These are phyloP conservation scores for Suillus cothurnatus DNA, from an alignment of 768 basidiomycete genomes.

Conservation along the genomic window DNA sequence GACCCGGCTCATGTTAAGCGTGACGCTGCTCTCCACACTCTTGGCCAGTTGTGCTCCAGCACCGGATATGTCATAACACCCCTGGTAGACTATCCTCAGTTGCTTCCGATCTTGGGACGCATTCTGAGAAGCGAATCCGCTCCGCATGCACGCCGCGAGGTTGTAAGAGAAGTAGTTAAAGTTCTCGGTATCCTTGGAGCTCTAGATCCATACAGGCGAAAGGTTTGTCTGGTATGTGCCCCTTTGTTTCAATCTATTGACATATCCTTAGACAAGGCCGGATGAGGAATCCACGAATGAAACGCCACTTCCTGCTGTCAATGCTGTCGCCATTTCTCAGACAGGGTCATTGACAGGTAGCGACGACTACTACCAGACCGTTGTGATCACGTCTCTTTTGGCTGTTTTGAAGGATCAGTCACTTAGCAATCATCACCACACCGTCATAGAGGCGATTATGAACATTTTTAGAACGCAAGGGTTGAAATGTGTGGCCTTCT, in stretches of 20 bases:
- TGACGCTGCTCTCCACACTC: conserved; percentile 90
- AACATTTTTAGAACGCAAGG: conserved; percentile 99
- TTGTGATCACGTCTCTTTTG: conserved; percentile 87
- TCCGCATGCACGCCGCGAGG: conserved; percentile 73
- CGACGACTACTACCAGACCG: conserved; percentile 97
- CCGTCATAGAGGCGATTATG: conserved; percentile 97
- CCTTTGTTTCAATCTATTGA: conserved; percentile 2
- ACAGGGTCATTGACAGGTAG: conserved; percentile 63
- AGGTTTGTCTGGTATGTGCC: conserved; percentile 52
- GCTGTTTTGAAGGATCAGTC: conserved; percentile 88
- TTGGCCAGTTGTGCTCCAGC: conserved; percentile 95
- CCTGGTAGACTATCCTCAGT: conserved; percentile 86
- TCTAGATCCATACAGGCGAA: conserved; percentile 92
- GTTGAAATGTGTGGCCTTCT: conserved; percentile 91
- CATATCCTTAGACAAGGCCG: conserved; percentile 49
- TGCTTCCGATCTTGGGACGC: conserved; percentile 82
- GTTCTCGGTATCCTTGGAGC: conserved; percentile 96
- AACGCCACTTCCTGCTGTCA: conserved; percentile 59
- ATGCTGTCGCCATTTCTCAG: conserved; percentile 69
- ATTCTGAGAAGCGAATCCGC: conserved; percentile 83
- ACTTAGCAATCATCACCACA: conserved; percentile 83
- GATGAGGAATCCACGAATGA: conserved; percentile 66
- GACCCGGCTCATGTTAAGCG: conserved; percentile 89
- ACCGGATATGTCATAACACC: conserved; percentile 95
- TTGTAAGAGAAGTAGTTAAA: conserved; percentile 92